Evolutionary conservation across 805 yeast species (phyloP), one percentile per base, ranked within the genome.

Genomic region (Monosporozyma yasuniensis): DNA sequence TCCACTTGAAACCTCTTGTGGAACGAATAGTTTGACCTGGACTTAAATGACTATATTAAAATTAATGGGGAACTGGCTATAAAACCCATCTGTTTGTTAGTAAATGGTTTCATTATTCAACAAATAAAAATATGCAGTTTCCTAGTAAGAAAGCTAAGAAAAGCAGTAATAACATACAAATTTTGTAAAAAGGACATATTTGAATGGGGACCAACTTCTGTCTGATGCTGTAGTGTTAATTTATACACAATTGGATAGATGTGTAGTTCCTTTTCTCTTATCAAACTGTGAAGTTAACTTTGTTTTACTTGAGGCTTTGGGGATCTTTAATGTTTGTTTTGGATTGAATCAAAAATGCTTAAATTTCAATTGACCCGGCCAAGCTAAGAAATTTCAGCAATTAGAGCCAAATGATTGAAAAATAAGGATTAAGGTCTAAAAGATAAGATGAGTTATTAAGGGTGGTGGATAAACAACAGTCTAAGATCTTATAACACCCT

Each of bases 21-120:
- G 77, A 70, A 45, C 72, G 67, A 50, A 74, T 72, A 1, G 77
- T 73, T 52, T 73, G 77, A 4, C 75, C 75, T 45, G 73, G 73
- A 56, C 71, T 72, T 50, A 72, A 53, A 51, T 72, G 75, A 50
- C 71, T 69, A 43, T 10, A 18, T 38, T n/a, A n/a, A 34, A 25
- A 34, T 18, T 35, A 47, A 39, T n/a, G n/a, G n/a, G 10, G 10
- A 25, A 12, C 4, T 12, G 7, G 35, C 14, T 12, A 6, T n/a
- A 32, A 43, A 43, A 37, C 21, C 22, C 3, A 10, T 9, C 11
- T 37, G 41, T 3, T 37, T 19, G 25, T 18, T 18, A 39, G 25
- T 14, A 39, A 21, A 21, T 11, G 27, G 16, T 21, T 32, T n/a
- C 8, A 16, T 32, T 32, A 32, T 32, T 32, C 35, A 32, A 12